These are phyloP conservation scores for Serendipita sp. DNA, from an alignment of 768 basidiomycete species.

Conservation along the genomic window DNA sequence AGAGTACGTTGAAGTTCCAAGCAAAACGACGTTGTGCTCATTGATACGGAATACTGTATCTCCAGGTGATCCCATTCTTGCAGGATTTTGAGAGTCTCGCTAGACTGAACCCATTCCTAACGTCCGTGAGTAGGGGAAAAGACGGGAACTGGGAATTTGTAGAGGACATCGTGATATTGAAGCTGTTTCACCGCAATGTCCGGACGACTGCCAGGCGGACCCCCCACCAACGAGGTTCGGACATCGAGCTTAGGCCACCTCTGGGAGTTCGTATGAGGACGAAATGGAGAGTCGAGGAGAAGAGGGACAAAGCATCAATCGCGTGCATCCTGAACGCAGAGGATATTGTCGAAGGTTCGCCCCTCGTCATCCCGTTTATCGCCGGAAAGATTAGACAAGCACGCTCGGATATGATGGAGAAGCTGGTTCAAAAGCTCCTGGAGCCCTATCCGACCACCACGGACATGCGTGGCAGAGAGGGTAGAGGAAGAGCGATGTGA, in stretches of 20 bases:
- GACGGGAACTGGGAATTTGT: not conserved
- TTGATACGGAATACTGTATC: too few relatives aligned
- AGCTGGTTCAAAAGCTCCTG: not conserved
- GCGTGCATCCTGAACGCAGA: not conserved
- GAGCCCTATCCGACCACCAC: too few relatives aligned
- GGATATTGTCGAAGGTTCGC: not conserved
- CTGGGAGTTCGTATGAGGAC: not conserved
- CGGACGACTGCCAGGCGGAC: not conserved
- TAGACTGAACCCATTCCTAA: not conserved
- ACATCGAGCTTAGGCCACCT: not conserved
- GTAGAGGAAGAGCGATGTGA: too few relatives aligned
- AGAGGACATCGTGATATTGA: not conserved
- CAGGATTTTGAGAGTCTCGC: not conserved
- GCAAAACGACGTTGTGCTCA: too few relatives aligned
- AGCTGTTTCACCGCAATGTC: not conserved
- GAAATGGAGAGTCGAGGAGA: slow-evolving; percentile 1
- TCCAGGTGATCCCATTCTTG: not conserved
- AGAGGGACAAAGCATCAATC: not conserved
- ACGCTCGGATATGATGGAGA: not conserved
- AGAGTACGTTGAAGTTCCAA: too few relatives aligned
- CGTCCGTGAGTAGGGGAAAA: not conserved
- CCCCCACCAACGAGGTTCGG: not conserved
- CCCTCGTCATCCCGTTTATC: not conserved
- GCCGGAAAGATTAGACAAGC: not conserved
- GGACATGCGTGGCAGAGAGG: too few relatives aligned